A percentile compares a stretch with the other conserved stretches of the same genome.
phyloP scores from a whole-genome alignment of 2,329 filamentous ascomycete genomes.

The Sporothrix humicola region DNA sequence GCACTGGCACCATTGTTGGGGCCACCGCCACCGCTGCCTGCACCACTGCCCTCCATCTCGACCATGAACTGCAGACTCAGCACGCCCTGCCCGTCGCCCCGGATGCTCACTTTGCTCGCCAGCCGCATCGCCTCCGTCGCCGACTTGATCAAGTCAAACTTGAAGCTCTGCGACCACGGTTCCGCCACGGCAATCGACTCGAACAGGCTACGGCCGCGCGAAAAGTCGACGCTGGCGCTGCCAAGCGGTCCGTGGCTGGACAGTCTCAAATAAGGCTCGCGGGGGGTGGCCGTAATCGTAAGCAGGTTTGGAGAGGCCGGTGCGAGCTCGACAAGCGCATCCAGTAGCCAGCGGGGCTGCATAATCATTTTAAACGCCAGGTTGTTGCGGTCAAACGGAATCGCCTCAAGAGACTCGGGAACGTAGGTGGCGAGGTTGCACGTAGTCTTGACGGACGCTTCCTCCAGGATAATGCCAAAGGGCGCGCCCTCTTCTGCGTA shows the following conservation, averaged over 20 bases:
- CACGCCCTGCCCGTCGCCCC: constrained; percentile 87
- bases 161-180: constrained; percentile 74
- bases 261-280: constrained; percentile 74
- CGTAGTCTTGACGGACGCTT: constrained; percentile 84
- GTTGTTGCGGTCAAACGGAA: constrained; percentile 82
- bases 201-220: constrained; percentile 68
- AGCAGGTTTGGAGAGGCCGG: constrained; percentile 75
- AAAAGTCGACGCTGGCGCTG: constrained; percentile 70
- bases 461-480: constrained; percentile 83
- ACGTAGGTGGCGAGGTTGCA: constrained; percentile 91
- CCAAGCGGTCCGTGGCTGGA: constrained; percentile 67
- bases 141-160: constrained; percentile 83
- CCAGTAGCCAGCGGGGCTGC: constrained; percentile 74
- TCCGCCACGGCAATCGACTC: constrained; percentile 73
- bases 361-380: constrained; percentile 94
- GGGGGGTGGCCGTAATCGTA: constrained; percentile 69
- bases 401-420: constrained; percentile 74
- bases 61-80: constrained; percentile 97
- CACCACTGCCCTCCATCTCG: constrained; percentile 65
- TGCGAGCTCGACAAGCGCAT: constrained; percentile 72
- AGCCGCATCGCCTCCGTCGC: constrained; percentile 91
- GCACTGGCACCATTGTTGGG: background rate
- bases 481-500: constrained; percentile 78
- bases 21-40: background rate
- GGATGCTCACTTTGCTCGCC: constrained; percentile 88